phyloP scores from a whole-genome alignment of 2,329 filamentous ascomycete genomes.

The Proliferodiscus dingleyae region DNA sequence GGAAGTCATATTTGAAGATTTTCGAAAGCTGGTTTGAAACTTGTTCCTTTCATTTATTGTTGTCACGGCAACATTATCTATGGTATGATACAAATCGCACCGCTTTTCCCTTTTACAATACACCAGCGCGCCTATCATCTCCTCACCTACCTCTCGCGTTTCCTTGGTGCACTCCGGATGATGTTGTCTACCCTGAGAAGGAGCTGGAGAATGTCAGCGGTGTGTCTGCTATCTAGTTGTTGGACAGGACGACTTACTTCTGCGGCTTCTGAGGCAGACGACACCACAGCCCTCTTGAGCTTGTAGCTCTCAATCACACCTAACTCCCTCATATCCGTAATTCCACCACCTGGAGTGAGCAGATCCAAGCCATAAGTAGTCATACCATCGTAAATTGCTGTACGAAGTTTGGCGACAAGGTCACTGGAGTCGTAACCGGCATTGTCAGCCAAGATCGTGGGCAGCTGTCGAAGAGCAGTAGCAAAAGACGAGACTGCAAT shows the following conservation, averaged over 20 bases:
- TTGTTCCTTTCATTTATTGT: conserved; percentile 29
- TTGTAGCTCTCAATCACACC: conserved; percentile 98
- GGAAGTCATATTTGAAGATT: background rate
- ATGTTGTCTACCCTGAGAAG: conserved; percentile 96
- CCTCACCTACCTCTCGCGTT: conserved; percentile 65
- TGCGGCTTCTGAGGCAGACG: conserved; percentile 90
- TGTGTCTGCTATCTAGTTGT: conserved; percentile 10
- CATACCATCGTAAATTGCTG: conserved; percentile 92
- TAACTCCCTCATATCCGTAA: conserved; percentile 91
- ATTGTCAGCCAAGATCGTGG: conserved; percentile 96
- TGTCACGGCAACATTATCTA: conserved; percentile 31
- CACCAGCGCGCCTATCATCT: conserved; percentile 21
- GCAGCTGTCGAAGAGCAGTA: conserved; percentile 82
- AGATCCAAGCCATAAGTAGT: conserved; percentile 88
- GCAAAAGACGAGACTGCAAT: conserved; percentile 89
- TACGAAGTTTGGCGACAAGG: conserved; percentile 83
- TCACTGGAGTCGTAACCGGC: conserved; percentile 94
- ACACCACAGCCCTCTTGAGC: conserved; percentile 96
- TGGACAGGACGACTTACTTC: conserved; percentile 63
- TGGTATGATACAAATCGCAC: conserved; percentile 32
- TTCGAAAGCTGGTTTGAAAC: background rate
- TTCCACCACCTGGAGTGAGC: conserved; percentile 81
- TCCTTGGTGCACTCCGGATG: conserved; percentile 85
- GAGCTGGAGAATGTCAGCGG: conserved; percentile 47
- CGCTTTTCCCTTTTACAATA: conserved; percentile 28